Evolutionary conservation across 495 filamentous ascomycete species (phyloP).

Genomic region (Penicillium pancosmium): DNA sequence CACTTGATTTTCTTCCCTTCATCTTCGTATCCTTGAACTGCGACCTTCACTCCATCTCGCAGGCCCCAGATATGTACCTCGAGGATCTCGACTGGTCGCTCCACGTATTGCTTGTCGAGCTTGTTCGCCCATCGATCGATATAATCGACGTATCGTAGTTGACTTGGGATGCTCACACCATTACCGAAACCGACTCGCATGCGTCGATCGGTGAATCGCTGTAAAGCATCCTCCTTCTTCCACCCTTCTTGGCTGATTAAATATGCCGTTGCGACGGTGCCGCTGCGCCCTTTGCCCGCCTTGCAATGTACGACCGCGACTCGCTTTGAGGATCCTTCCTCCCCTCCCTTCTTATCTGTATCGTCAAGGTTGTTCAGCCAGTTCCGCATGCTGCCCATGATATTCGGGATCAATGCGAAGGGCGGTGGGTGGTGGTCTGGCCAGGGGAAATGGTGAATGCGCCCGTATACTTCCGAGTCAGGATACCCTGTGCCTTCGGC

Average conservation of each 20-base stretch:
- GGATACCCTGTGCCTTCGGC: constrained; percentile 96
- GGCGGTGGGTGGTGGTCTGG: constrained; percentile 98
- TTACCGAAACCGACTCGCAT: constrained; percentile 88
- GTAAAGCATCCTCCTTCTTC: constrained; percentile 75
- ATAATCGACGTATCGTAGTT: constrained; percentile 87
- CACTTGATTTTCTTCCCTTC: constrained; percentile 83
- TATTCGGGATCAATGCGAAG: constrained; percentile 80
- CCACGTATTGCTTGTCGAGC: constrained; percentile 75
- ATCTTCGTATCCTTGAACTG: constrained; percentile 82
- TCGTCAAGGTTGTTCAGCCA: constrained; percentile 68
- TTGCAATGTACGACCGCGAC: constrained; percentile 96
- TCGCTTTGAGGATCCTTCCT: constrained; percentile 39
- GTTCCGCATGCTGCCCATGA: constrained; percentile 88
- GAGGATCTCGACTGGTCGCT: constrained; percentile 79
- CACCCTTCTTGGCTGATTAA: constrained; percentile 89
- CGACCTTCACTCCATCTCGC: constrained; percentile 83
- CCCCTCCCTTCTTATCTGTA: constrained; percentile 24
- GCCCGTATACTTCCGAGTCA: constrained; percentile 79
- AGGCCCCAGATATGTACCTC: constrained; percentile 92
- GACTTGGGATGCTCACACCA: constrained; percentile 92
- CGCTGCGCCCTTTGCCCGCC: constrained; percentile 91
- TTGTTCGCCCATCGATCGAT: constrained; percentile 81
- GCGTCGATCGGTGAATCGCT: constrained; percentile 80
- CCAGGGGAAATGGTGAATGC: constrained; percentile 90
- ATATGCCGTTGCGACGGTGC: constrained; percentile 85